These are phyloP conservation scores for Balamuthia mandrillaris DNA, from an alignment of 208 protist genomes.

Conservation along the genomic window DNA sequence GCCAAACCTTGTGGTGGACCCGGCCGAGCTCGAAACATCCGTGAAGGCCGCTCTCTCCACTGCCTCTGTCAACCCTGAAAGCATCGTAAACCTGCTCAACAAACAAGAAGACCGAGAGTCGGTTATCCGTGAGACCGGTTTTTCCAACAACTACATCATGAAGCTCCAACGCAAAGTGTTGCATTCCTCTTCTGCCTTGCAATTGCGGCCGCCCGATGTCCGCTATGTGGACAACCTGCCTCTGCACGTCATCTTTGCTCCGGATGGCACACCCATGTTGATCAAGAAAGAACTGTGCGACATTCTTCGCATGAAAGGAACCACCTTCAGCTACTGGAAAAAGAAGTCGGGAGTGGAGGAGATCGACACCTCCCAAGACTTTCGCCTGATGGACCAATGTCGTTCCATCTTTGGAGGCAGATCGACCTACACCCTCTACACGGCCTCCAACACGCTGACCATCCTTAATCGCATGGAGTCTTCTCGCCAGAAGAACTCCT, in stretches of 20 bases:
- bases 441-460: not conserved
- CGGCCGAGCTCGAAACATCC: too few species aligned
- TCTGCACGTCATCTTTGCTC: constrained; percentile 7
- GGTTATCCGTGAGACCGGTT: constrained; percentile 21
- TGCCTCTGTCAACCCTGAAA: too few species aligned
- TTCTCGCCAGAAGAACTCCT: constrained; percentile 23
- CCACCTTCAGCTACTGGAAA: constrained; percentile 25
- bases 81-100: constrained; percentile 27
- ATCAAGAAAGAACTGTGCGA: constrained; percentile 14
- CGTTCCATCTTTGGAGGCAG: constrained; percentile 1
- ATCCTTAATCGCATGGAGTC: not conserved
- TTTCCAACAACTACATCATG: not conserved
- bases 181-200: not conserved
- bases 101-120: not conserved
- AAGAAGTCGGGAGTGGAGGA: not conserved
- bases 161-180: not conserved
- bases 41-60: too few species aligned
- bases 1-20: too few species aligned
- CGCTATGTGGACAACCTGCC: not conserved
- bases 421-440: constrained; percentile 16
- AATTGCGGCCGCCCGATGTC: not conserved
- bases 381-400: constrained; percentile 25
- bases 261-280: not conserved
- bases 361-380: constrained; percentile 2
- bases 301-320: constrained; percentile 6